These are phyloP conservation scores for Aspergillus phoenicis DNA, from an alignment of 2,329 filamentous ascomycete species.

Conservation along the genomic window DNA sequence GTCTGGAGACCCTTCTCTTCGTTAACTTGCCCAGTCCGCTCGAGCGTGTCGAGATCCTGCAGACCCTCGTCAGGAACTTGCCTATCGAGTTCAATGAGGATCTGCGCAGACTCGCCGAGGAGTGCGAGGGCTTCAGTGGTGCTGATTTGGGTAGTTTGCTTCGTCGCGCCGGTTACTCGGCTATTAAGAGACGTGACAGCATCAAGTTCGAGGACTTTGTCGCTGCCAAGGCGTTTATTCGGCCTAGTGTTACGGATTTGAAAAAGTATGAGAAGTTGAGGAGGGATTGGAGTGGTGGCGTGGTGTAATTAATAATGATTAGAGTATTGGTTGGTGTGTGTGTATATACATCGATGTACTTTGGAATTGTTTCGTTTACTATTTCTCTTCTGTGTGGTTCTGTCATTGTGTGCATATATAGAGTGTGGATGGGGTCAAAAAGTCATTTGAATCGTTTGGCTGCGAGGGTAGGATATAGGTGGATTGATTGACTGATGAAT, in stretches of 20 bases:
- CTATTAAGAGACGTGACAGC: conserved; percentile 52
- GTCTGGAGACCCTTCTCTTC: conserved; percentile 84
- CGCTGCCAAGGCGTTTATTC: conserved; percentile 42
- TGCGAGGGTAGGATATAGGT: no score
- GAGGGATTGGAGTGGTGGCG: conserved; percentile 50
- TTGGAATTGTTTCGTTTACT: no score
- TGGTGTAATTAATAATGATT: conserved; percentile 26
- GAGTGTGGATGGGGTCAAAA: no score
- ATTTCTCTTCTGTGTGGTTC: no score
- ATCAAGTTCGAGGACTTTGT: conserved; percentile 52
- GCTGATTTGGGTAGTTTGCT: conserved; percentile 64
- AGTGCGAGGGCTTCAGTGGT: conserved; percentile 77
- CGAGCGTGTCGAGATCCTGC: conserved; percentile 83
- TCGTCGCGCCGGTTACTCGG: conserved; percentile 60
- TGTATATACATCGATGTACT: background rate
- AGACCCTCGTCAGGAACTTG: conserved; percentile 61
- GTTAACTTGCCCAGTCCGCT: conserved; percentile 79
- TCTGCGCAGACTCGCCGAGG: conserved; percentile 67
- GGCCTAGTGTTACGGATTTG: conserved; percentile 59
- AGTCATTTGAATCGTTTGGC: no score
- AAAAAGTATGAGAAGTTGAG: conserved; percentile 59
- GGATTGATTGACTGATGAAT: no score
- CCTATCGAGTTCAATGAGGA: conserved; percentile 55
- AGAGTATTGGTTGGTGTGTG: background rate
- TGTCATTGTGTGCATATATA: no score